phyloP scores from a whole-genome alignment of 2,329 filamentous ascomycete genomes.

The Verticillium zaregamsianum region DNA sequence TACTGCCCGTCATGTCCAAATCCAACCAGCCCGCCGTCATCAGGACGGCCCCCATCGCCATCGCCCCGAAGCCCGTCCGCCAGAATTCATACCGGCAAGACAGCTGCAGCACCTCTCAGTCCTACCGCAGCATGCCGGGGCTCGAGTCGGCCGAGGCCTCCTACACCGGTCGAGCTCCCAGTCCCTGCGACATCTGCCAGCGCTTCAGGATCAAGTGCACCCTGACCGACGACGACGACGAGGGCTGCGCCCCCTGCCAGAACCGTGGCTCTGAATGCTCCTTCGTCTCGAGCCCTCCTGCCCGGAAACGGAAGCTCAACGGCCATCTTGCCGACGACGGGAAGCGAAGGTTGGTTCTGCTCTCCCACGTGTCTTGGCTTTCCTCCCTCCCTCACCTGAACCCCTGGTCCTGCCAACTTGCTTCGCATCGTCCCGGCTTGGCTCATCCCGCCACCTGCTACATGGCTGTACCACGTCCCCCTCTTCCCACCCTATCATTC shows the following conservation, averaged over 20 bases:
- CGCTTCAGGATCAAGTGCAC: constrained; percentile 73
- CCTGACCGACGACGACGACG: constrained; percentile 67
- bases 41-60: constrained; percentile 62
- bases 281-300: constrained; percentile 69
- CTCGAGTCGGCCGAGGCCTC: constrained; percentile 48
- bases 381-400: not conserved
- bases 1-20: constrained; percentile 45
- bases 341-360: constrained; percentile 63
- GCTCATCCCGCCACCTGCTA: not conserved
- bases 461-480: not conserved
- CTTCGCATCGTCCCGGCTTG: constrained; percentile 1
- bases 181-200: constrained; percentile 70
- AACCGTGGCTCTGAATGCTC: constrained; percentile 77
- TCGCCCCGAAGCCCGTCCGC: constrained; percentile 55
- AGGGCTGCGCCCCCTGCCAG: constrained; percentile 71
- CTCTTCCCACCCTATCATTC: constrained; percentile 3
- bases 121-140: constrained; percentile 44
- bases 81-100: constrained; percentile 41
- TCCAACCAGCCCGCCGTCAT: constrained; percentile 41
- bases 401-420: not conserved
- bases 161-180: constrained; percentile 35
- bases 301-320: constrained; percentile 75
- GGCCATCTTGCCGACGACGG: constrained; percentile 58
- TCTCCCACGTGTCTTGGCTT: constrained; percentile 3
- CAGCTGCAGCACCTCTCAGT: constrained; percentile 42